A percentile compares a stretch with the other conserved stretches of the same genome.
Evolutionary conservation across 768 basidiomycete species (phyloP).

Genomic region (Cyathus striatus): DNA sequence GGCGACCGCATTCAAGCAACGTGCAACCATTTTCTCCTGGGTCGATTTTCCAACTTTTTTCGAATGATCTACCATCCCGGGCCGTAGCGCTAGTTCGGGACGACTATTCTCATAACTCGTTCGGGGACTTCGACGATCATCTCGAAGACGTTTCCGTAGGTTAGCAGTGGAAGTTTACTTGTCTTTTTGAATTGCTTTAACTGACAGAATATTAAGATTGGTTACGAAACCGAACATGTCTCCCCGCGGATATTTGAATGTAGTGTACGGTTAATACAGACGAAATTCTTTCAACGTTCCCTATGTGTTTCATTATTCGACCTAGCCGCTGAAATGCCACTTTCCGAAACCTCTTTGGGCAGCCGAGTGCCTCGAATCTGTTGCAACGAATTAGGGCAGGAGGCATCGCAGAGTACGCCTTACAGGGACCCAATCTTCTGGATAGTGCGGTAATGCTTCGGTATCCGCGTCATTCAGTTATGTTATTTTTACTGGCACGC

Average conservation of each 20-base stretch:
- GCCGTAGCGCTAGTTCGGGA: conserved; percentile 48
- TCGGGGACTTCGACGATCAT: conserved; percentile 83
- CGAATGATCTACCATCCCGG: conserved; percentile 36
- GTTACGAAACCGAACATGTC: conserved; percentile 34
- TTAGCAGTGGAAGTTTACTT: conserved; percentile 17
- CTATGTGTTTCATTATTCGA: too few relatives aligned
- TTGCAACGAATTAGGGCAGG: too few relatives aligned
- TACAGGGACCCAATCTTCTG: too few relatives aligned
- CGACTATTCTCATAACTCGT: conserved; percentile 44
- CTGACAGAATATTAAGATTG: conserved; percentile 24
- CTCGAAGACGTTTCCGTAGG: conserved; percentile 66
- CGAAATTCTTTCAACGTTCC: too few relatives aligned
- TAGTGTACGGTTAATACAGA: neutral
- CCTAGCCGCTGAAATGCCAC: too few relatives aligned
- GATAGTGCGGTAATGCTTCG: too few relatives aligned
- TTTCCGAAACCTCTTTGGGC: too few relatives aligned
- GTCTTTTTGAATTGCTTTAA: conserved; percentile 7
- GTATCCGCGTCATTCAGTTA: too few relatives aligned
- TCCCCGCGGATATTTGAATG: conserved; percentile 19
- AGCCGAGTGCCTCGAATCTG: too few relatives aligned
- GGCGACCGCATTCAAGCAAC: conserved; percentile 40
- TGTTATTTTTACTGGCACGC: too few relatives aligned
- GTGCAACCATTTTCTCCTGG: conserved; percentile 37
- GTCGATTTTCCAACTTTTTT: conserved; percentile 42
- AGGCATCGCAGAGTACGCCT: too few relatives aligned